These are phyloP conservation scores for Aspergillus terreus DNA, from an alignment of 2,329 filamentous ascomycete genomes.

Conservation along the genomic window DNA sequence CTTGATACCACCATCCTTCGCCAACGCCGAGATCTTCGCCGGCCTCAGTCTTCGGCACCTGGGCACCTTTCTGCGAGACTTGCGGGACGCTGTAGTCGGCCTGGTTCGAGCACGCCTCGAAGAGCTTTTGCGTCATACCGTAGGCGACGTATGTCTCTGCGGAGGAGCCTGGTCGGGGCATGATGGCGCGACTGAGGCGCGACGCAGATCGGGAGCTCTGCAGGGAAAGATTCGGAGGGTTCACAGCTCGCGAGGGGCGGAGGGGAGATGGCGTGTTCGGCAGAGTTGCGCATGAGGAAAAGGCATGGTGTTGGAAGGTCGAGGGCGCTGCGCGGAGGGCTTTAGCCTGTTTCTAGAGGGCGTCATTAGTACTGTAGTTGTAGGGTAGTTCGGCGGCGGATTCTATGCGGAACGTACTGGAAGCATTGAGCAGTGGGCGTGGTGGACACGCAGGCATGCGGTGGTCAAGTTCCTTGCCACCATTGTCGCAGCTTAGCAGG, in stretches of 20 bases:
- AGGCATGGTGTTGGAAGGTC: no score
- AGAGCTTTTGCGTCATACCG: conserved; percentile 72
- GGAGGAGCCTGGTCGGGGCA: conserved; percentile 34
- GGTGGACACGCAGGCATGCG: no score
- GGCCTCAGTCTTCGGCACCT: conserved; percentile 66
- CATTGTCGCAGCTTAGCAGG: no score
- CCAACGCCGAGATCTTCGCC: conserved; percentile 80
- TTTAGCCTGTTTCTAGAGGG: no score
- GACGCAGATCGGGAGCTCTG: conserved; percentile 22
- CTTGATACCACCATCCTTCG: conserved; percentile 75
- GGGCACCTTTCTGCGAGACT: conserved; percentile 60
- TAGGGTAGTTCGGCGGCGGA: no score
- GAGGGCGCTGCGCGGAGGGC: no score
- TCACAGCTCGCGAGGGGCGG: neutral
- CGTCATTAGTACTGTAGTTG: no score
- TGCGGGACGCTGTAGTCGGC: conserved; percentile 75
- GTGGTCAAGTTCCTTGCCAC: no score
- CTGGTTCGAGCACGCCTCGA: conserved; percentile 68
- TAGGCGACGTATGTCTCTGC: conserved; percentile 74
- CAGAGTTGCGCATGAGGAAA: no score
- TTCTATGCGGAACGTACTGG: no score
- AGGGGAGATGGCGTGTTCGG: no score
- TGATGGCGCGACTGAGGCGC: conserved; percentile 27
- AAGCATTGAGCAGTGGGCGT: no score
- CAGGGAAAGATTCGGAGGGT: conserved; percentile 6